Evolutionary conservation across 768 basidiomycete species (phyloP).

Genomic region (Hortiboletus flavorubellus): DNA sequence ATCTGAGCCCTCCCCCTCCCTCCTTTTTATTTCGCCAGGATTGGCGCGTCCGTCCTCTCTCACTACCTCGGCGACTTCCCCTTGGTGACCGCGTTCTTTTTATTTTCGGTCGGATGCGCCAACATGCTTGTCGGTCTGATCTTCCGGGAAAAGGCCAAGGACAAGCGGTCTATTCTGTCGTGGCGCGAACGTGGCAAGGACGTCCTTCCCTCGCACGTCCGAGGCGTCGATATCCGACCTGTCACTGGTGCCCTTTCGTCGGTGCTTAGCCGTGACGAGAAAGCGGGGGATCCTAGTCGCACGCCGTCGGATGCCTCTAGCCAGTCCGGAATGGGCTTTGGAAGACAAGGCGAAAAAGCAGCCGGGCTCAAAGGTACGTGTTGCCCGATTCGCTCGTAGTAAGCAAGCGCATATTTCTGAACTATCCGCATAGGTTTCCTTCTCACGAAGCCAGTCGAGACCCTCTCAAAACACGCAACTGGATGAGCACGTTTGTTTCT

Average conservation of each 20-base stretch:
- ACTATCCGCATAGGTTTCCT: conserved; percentile 43
- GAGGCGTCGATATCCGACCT: conserved; percentile 24
- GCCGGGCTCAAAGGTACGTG: conserved; percentile 59
- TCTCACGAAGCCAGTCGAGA: conserved; percentile 56
- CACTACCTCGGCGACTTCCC: conserved; percentile 82
- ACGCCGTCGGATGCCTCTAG: conserved; percentile 18
- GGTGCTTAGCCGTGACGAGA: conserved; percentile 9
- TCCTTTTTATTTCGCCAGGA: conserved; percentile 32
- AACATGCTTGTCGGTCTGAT: conserved; percentile 81
- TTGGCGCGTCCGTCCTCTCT: conserved; percentile 68
- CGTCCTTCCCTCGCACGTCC: conserved; percentile 46
- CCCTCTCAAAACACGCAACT: conserved; percentile 46
- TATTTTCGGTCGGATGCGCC: conserved; percentile 78
- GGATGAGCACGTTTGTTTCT: conserved; percentile 1
- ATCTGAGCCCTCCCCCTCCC: neutral
- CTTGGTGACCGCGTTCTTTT: conserved; percentile 81
- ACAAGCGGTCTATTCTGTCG: conserved; percentile 60
- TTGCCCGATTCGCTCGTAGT: conserved; percentile 1
- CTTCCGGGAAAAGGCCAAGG: conserved; percentile 67
- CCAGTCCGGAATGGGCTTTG: conserved; percentile 67
- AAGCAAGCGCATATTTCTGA: neutral
- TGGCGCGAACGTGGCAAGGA: conserved; percentile 62
- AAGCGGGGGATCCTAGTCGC: neutral
- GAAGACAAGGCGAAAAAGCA: conserved; percentile 74
- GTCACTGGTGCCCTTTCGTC: conserved; percentile 15